phyloP scores from a whole-genome alignment of 2,329 filamentous ascomycete genomes.

The Aspergillus sp. region DNA sequence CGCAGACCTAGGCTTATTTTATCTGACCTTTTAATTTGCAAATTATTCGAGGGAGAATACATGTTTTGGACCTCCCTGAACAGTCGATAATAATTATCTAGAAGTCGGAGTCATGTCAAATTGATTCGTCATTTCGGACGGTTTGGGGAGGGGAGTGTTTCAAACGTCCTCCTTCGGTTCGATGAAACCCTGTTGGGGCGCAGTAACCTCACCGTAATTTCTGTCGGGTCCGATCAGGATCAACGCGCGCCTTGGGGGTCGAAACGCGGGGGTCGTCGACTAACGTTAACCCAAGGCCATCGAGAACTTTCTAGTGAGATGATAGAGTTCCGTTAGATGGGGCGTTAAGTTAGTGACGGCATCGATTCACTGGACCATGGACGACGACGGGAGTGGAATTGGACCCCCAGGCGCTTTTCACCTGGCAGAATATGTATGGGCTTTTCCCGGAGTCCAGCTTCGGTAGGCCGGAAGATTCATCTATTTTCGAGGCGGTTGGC shows the following conservation, averaged over 20 bases:
- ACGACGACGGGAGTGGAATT: neutral
- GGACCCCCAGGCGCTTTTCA: neutral
- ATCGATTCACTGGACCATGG: neutral
- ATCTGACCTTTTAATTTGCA: too few species aligned
- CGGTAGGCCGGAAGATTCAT: neutral
- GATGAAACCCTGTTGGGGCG: neutral
- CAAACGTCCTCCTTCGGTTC: neutral
- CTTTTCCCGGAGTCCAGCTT: too few species aligned
- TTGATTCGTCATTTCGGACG: neutral
- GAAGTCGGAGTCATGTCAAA: neutral
- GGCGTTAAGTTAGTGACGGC: neutral
- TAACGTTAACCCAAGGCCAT: neutral
- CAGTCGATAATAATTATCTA: neutral
- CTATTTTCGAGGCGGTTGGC: neutral
- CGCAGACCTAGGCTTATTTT: too few species aligned
- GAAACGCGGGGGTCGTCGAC: neutral
- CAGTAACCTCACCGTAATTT: neutral
- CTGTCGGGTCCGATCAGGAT: neutral
- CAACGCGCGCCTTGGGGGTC: neutral
- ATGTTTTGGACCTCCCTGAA: too few species aligned
- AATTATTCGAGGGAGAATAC: too few species aligned
- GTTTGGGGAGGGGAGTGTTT: neutral
- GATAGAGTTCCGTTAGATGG: neutral
- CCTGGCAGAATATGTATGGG: too few species aligned
- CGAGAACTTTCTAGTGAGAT: conserved; percentile 4